Base-by-base conservation (phyloP, 2,329 filamentous ascomycete species). In the Penicillium sp. region DNA sequence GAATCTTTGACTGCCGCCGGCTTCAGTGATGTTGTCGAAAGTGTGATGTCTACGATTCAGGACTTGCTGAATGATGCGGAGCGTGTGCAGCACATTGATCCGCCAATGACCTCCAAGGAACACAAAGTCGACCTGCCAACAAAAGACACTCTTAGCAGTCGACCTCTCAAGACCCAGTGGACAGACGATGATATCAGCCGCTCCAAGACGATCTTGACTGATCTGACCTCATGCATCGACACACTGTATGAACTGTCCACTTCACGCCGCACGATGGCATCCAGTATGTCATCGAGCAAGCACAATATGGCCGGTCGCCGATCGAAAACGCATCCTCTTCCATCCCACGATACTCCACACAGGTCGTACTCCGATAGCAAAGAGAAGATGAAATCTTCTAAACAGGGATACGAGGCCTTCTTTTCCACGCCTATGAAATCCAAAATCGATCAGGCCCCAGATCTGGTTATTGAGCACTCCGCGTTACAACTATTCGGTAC, bases 31-130 rank as follows among this genome's bases (percentile, higher is more conserved):
- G 78, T 81, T 4, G 82, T 84, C 34, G 78, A 77, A 47, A 82
- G 80, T 59, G 80, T 84, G 42, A 76, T 85, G 70, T 76, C 77
- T 13, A 82, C 81, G 29, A 84, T 85, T 55, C 79, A 82, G 57
- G 76, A 81, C 48, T 75, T 83, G 6, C 70, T 83, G 25, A 79
- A 81, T 48, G 79, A 84, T 62, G 80, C 80, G 11, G 81, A 84
- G 53, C 68, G 73, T 44, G 72, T 84, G 50, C 77, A 79, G 57
- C 73, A 74, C 54, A 59, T 64, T 38, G 67, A 72, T 48, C 69
- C 73, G 50, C 61, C 66, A 5, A 65, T 66, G 25, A 60, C 68
- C 26, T 63, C 61, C 13, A 72, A 71, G 46, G 66, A 65, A 47
- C 58, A 60, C 45, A 61, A 63, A 45, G 50, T 59, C 18, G 62